Conservation (phyloP, 495 filamentous ascomycete species). For the Achaetomiella virescens region DNA sequence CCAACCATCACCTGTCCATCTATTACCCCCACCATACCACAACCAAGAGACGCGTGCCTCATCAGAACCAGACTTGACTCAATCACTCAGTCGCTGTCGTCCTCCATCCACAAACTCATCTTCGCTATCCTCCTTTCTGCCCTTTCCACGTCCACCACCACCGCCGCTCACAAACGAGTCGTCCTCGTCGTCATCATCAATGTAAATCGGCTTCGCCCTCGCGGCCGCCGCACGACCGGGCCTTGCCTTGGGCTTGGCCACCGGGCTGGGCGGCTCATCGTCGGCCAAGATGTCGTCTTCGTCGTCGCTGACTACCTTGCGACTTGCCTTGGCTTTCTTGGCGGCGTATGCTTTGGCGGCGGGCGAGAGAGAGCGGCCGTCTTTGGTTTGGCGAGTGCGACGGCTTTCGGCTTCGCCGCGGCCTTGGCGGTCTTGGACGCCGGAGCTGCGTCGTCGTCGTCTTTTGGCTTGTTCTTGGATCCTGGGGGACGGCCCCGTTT, state of each 20-base stretch:
- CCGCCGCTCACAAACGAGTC: slow-evolving; percentile 4
- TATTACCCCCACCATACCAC: no score
- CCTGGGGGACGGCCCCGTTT: slow-evolving; percentile 46
- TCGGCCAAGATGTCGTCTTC: slow-evolving; percentile 38
- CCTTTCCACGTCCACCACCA: neutral
- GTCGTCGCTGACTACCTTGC: slow-evolving; percentile 32
- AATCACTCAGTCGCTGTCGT: slow-evolving; percentile 20
- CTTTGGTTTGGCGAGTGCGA: slow-evolving; percentile 31
- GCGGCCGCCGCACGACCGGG: slow-evolving; percentile 43
- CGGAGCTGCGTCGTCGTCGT: slow-evolving; percentile 15
- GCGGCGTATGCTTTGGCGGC: neutral
- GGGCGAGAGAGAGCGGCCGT: slow-evolving; percentile 16
- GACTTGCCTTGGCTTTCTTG: slow-evolving; percentile 1
- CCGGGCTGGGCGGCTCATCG: slow-evolving; percentile 35
- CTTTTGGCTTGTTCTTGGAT: slow-evolving; percentile 44
- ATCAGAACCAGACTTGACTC: no score
- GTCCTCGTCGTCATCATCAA: slow-evolving; percentile 38
- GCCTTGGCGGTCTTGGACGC: slow-evolving; percentile 23
- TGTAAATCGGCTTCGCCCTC: slow-evolving; percentile 34
- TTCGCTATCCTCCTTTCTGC: neutral
- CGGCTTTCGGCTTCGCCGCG: slow-evolving; percentile 5
- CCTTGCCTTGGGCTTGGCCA: slow-evolving; percentile 37
- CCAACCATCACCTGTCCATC: no score
- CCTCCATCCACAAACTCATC: slow-evolving; percentile 24
- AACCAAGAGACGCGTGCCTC: no score